These are phyloP conservation scores for Cytospora chrysosperma DNA, from an alignment of 2,329 filamentous ascomycete species.

Conservation along the genomic window DNA sequence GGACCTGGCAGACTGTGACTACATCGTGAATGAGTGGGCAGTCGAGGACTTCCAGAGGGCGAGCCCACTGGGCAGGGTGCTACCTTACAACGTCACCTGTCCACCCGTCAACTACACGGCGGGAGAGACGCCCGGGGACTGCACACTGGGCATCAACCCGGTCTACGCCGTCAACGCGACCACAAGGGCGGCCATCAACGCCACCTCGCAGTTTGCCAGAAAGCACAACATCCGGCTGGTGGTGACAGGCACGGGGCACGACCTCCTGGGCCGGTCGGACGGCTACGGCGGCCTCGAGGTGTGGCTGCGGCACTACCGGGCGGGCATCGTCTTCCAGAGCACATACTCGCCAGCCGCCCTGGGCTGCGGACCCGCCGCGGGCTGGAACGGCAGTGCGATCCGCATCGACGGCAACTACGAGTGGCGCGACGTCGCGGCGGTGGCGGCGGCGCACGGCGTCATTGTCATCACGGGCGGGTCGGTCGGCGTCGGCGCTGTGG, in stretches of 20 bases:
- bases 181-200: conserved; percentile 25
- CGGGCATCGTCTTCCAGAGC: neutral
- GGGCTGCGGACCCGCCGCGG: neutral
- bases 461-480: neutral
- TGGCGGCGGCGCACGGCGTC: neutral
- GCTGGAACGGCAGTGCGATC: neutral
- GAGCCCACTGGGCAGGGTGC: neutral
- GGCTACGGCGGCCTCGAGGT: conserved; percentile 25
- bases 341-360: neutral
- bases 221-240: conserved; percentile 28
- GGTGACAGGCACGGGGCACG: conserved; percentile 29
- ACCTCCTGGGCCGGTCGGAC: conserved; percentile 13
- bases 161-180: conserved; percentile 28
- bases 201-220: conserved; percentile 28
- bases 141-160: conserved; percentile 26
- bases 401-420: neutral
- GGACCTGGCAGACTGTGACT: neutral
- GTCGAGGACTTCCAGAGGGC: neutral
- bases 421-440: conserved; percentile 5
- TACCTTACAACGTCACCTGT: conserved; percentile 1
- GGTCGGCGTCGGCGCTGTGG: conserved; percentile 41
- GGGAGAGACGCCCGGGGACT: neutral
- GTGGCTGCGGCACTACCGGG: conserved; percentile 24
- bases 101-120: neutral
- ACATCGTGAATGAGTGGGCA: neutral